These are phyloP conservation scores for Epichloe sylvatica DNA, from an alignment of 2,329 filamentous ascomycete genomes.

Conservation along the genomic window DNA sequence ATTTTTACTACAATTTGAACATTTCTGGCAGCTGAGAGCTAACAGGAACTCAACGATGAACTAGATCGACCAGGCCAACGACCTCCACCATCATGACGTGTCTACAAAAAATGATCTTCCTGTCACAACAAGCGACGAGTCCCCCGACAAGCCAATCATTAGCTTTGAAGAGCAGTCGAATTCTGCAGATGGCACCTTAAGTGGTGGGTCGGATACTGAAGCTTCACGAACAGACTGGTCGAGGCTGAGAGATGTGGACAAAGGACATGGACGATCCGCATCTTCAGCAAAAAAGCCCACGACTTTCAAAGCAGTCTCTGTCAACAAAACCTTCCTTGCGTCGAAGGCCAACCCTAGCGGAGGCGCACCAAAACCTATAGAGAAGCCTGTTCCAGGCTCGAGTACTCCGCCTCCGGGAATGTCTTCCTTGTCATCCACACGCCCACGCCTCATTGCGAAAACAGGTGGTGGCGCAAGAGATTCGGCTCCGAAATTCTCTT, in stretches of 20 bases:
- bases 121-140: conserved; percentile 30
- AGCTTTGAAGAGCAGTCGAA: conserved; percentile 44
- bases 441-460: conserved; percentile 64
- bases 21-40: background rate
- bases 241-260: conserved; percentile 42
- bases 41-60: background rate
- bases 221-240: conserved; percentile 45
- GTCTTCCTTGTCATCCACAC: conserved; percentile 37
- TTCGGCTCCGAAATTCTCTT: conserved; percentile 29
- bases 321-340: conserved; percentile 72
- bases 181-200: conserved; percentile 54
- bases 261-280: conserved; percentile 42
- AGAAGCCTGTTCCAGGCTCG: conserved; percentile 35
- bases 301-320: conserved; percentile 73
- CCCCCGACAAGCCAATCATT: conserved; percentile 42
- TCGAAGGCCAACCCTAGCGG: conserved; percentile 44
- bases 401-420: conserved; percentile 33
- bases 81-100: conserved; percentile 30
- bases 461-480: conserved; percentile 48
- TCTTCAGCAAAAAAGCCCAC: conserved; percentile 60
- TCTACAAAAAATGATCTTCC: conserved; percentile 34
- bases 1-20: background rate
- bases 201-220: conserved; percentile 66
- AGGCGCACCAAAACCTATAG: conserved; percentile 33
- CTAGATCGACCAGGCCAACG: conserved; percentile 25